Base-by-base conservation (phyloP, 192 early-diverging fungal species). In the Paraglomus occultum region DNA sequence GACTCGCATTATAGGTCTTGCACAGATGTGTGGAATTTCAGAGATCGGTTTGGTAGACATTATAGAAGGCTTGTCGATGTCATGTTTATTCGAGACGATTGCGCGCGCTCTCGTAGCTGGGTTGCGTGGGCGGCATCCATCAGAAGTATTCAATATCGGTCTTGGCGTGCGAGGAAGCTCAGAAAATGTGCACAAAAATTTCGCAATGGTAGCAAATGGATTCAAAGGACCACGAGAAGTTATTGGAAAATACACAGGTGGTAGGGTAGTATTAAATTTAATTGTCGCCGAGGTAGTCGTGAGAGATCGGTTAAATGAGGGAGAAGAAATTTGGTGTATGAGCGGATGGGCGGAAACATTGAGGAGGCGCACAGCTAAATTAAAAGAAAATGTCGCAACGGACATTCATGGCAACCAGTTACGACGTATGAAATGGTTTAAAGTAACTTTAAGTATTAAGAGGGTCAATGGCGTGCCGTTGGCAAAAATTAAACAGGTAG, bases 1-100 rank as follows among this genome's bases (percentile, higher is more conserved):
- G 15, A 53, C 52, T 53, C 52, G 52, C 52, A 53, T 53, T 53
- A 53, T 53, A 53, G 52, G 52, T 53, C 52, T 53, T 53, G 52
- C 52, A 53, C 52, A 53, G 52, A 53, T 53, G 52, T 53, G 52
- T 53, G 52, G 52, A 53, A 53, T 53, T 12, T 53, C 52, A 53
- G 52, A 53, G 52, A 53, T 53, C n/a, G 52, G 52, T 53, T n/a
- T 53, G 52, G 1, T 53, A 15, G 52, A 53, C 52, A 53, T 53
- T 15, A 2, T 53, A 53, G 52, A 53, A n/a, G 52, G 52, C 15
- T 53, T 53, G 52, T 53, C 52, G 23, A 53, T 53, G 52, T 53
- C 52, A 53, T 53, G 23, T 53, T 12, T 53, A 53, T 53, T 53
- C 23, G 52, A 53, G 52, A 53, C 52, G 52, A 53, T 53, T 53